Evolutionary conservation across 2,329 filamentous ascomycete species (phyloP).

Genomic region (Diaporthe sp.): DNA sequence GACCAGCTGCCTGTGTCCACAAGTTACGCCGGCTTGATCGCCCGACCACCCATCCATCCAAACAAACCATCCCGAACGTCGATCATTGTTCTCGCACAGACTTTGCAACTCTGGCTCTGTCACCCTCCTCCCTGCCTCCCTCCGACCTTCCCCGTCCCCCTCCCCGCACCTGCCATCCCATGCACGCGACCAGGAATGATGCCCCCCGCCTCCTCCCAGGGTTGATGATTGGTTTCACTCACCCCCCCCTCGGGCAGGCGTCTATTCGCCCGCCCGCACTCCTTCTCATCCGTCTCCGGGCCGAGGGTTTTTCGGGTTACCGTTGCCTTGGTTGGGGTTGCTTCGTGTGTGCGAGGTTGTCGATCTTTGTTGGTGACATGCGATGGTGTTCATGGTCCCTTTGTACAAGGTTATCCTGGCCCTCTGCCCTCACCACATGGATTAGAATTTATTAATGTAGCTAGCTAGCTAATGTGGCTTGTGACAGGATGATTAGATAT

Average conservation of each 20-base stretch:
- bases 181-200: not conserved
- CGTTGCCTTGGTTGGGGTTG: not conserved
- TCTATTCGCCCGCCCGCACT: not conserved
- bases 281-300: not conserved
- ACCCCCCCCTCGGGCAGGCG: not conserved
- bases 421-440: not conserved
- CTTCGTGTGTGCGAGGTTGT: too few species aligned
- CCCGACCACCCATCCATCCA: not conserved
- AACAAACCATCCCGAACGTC: not conserved
- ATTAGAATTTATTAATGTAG: too few species aligned
- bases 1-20: not conserved
- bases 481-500: not conserved
- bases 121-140: not conserved
- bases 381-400: not conserved
- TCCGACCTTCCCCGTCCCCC: not conserved
- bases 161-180: not conserved
- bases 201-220: too few species aligned
- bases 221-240: not conserved
- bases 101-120: not conserved
- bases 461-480: too few species aligned
- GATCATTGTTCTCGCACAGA: slow-evolving; percentile 4
- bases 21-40: not conserved
- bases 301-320: not conserved
- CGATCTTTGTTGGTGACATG: not conserved
- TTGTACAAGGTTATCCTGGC: not conserved